These are phyloP conservation scores for Stenogyne calaminthoides DNA, from an alignment of 305 asterid species.

Conservation along the genomic window DNA sequence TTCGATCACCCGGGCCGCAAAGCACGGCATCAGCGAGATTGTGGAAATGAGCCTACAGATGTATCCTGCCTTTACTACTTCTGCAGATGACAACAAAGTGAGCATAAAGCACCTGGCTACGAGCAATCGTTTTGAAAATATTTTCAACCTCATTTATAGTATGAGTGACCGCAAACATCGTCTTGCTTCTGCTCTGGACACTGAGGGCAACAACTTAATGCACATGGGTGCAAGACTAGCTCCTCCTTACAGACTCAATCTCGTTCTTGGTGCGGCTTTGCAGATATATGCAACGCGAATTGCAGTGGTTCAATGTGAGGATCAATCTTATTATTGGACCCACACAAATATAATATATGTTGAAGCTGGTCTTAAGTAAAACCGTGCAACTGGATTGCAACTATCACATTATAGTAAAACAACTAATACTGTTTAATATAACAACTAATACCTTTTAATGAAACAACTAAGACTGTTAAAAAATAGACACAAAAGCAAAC, in stretches of 20 bases:
- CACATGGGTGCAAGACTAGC: constrained; percentile 27
- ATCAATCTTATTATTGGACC: neutral
- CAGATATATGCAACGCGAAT: constrained; percentile 52
- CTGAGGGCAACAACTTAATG: constrained; percentile 30
- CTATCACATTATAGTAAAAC: no score
- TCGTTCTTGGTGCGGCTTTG: constrained; percentile 52
- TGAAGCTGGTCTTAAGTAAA: no score
- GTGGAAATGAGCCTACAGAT: constrained; percentile 19
- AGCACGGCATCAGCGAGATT: constrained; percentile 9
- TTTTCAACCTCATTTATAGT: constrained; percentile 39
- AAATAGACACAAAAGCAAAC: no score
- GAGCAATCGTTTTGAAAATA: constrained; percentile 28
- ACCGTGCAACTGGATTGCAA: no score
- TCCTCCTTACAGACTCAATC: constrained; percentile 31
- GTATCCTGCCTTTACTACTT: neutral
- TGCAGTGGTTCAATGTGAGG: constrained; percentile 44
- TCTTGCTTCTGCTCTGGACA: neutral
- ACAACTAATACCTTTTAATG: no score
- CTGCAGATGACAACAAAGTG: neutral
- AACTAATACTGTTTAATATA: no score
- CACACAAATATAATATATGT: no score
- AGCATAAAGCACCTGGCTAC: neutral
- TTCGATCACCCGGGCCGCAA: neutral
- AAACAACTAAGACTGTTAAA: no score
- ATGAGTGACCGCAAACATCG: constrained; percentile 30